Conservation (phyloP, 2,329 filamentous ascomycete genomes). For the Ophiocordyceps unilateralis region DNA sequence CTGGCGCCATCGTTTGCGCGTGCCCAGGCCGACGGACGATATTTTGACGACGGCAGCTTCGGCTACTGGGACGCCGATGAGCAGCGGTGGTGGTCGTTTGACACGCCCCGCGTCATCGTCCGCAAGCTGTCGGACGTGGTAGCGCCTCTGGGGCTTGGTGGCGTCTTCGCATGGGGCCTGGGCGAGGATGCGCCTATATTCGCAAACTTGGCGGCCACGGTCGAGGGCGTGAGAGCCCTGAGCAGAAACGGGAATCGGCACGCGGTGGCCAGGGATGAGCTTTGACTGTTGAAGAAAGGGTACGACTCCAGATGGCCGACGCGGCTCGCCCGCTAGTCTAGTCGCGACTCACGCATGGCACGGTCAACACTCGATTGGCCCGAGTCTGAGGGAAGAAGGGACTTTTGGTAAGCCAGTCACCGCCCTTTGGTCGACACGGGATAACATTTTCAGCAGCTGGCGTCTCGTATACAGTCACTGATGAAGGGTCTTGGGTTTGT, state of each 20-base stretch:
- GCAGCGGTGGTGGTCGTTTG: slow-evolving; percentile 58
- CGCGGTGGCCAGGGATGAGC: slow-evolving; percentile 1
- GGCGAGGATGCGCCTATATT: slow-evolving; percentile 44
- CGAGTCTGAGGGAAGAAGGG: neutral
- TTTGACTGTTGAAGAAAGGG: neutral
- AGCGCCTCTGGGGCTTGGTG: slow-evolving; percentile 37
- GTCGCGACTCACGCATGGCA: too few relatives aligned
- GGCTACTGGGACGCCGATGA: slow-evolving; percentile 48
- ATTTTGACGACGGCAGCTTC: slow-evolving; percentile 43
- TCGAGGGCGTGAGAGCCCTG: slow-evolving; percentile 4
- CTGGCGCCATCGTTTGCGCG: slow-evolving; percentile 38
- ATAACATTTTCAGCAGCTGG: too few relatives aligned
- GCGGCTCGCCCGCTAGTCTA: neutral
- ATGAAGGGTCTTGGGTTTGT: too few relatives aligned
- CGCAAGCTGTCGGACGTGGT: slow-evolving; percentile 47
- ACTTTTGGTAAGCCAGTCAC: neutral
- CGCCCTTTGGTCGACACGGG: neutral
- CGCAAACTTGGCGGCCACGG: slow-evolving; percentile 19
- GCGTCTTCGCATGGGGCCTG: slow-evolving; percentile 60
- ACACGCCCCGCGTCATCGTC: slow-evolving; percentile 41
- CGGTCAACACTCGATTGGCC: neutral
- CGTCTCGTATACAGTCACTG: too few relatives aligned
- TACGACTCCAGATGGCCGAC: neutral
- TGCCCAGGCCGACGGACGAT: slow-evolving; percentile 33
- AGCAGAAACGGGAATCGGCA: neutral